These are phyloP conservation scores for Galeopsis tetrahit DNA, from an alignment of 257 asterid genomes.

Conservation along the genomic window DNA sequence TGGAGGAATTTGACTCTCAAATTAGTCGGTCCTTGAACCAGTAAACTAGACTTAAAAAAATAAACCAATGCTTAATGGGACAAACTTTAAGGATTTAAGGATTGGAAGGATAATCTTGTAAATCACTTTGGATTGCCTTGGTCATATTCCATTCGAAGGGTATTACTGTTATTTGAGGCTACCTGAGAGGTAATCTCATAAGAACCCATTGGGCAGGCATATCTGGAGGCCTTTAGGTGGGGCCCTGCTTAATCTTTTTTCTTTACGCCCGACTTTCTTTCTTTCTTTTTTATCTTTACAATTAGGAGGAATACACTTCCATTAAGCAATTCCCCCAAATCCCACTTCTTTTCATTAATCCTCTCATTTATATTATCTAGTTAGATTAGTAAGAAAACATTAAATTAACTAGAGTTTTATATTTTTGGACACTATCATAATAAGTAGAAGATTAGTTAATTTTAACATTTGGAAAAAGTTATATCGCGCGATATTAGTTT, in stretches of 20 bases:
- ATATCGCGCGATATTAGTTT: too few species aligned
- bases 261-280: constrained; percentile 32
- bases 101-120: too few species aligned
- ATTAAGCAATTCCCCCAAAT: background rate
- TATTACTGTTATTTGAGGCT: constrained; percentile 26
- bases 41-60: too few species aligned
- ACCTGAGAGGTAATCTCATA: constrained; percentile 14
- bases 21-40: too few species aligned
- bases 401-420: background rate
- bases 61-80: too few species aligned
- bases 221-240: constrained; percentile 28
- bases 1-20: too few species aligned
- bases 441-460: too few species aligned
- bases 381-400: too few species aligned
- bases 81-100: too few species aligned
- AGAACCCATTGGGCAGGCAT: constrained; percentile 9
- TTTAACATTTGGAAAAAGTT: too few species aligned
- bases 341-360: background rate
- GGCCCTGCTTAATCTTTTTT: constrained; percentile 23
- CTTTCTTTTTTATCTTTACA: constrained; percentile 13
- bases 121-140: too few species aligned
- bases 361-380: background rate
- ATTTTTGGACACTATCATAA: background rate
- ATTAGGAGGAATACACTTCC: constrained; percentile 13
- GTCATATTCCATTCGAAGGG: background rate